These are phyloP conservation scores for Rhizopogon rudus DNA, from an alignment of 768 basidiomycete genomes.

Conservation along the genomic window DNA sequence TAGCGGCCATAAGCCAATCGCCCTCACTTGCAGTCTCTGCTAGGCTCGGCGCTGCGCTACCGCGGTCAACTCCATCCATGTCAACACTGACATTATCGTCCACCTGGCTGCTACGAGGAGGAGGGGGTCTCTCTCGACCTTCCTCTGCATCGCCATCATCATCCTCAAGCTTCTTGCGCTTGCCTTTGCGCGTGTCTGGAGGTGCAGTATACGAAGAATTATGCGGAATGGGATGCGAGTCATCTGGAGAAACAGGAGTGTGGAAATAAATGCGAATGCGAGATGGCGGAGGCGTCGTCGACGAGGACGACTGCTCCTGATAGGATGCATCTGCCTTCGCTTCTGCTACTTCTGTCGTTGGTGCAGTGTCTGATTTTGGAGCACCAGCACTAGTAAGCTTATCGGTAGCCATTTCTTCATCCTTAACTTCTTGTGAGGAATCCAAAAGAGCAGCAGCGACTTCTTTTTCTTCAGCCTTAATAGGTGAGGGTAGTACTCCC, in stretches of 20 bases:
- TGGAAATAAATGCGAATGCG: slow-evolving; percentile 91
- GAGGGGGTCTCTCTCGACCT: slow-evolving; percentile 62
- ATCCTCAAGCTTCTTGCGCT: slow-evolving; percentile 86
- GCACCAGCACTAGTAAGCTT: slow-evolving; percentile 4
- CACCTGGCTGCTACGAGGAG: slow-evolving; percentile 36
- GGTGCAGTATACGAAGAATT: slow-evolving; percentile 43
- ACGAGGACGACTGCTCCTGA: slow-evolving; percentile 22
- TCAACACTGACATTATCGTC: slow-evolving; percentile 56
- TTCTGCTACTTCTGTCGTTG: slow-evolving; percentile 24
- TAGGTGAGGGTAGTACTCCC: slow-evolving; percentile 52
- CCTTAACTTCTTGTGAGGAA: slow-evolving; percentile 28
- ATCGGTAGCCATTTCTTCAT: slow-evolving; percentile 22
- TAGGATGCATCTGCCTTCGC: slow-evolving; percentile 24
- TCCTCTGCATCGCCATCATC: slow-evolving; percentile 81
- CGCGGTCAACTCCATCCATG: slow-evolving; percentile 50
- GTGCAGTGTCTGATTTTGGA: slow-evolving; percentile 15
- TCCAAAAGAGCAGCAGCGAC: slow-evolving; percentile 26
- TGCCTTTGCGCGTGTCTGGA: slow-evolving; percentile 69
- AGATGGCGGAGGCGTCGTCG: slow-evolving; percentile 54
- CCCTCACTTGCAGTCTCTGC: slow-evolving; percentile 61
- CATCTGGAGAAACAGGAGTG: slow-evolving; percentile 80
- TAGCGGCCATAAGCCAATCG: slow-evolving; percentile 89
- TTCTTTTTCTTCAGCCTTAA: slow-evolving; percentile 35
- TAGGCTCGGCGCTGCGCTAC: slow-evolving; percentile 66
- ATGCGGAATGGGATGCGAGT: slow-evolving; percentile 70